Conservation (phyloP, 768 basidiomycete species). For the Tubosaeta brunneosetosa region DNA sequence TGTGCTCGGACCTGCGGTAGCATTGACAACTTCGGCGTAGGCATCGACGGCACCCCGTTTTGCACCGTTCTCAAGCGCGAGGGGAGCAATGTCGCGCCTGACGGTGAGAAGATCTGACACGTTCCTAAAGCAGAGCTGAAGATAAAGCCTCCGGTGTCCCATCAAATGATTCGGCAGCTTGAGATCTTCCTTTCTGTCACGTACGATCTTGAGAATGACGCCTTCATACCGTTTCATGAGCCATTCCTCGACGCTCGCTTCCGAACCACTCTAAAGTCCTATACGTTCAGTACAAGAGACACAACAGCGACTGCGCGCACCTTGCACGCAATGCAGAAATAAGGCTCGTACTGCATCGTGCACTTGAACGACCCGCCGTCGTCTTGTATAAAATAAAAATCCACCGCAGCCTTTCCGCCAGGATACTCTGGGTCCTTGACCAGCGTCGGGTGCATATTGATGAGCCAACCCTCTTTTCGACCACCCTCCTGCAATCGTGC, state of each 20-base stretch:
- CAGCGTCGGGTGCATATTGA: constrained; percentile 98
- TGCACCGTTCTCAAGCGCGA: constrained; percentile 85
- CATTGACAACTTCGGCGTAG: constrained; percentile 92
- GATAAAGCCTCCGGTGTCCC: constrained; percentile 86
- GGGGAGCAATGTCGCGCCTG: constrained; percentile 81
- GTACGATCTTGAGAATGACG: constrained; percentile 67
- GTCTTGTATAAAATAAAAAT: constrained; percentile 96
- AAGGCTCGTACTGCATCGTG: constrained; percentile 89
- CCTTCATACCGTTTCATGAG: constrained; percentile 91
- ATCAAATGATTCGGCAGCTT: constrained; percentile 94
- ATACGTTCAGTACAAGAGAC: constrained; percentile 3
- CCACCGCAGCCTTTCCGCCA: constrained; percentile 84
- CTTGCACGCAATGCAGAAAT: constrained; percentile 91
- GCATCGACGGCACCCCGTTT: constrained; percentile 95
- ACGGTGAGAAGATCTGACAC: constrained; percentile 88
- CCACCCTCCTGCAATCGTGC: constrained; percentile 72
- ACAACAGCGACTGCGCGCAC: constrained; percentile 34
- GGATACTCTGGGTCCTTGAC: constrained; percentile 83
- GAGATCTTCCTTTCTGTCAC: constrained; percentile 89
- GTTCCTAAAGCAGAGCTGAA: constrained; percentile 88
- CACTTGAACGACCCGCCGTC: constrained; percentile 96
- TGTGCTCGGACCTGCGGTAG: constrained; percentile 61
- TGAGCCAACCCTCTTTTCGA: constrained; percentile 83
- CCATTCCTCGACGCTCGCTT: constrained; percentile 93
- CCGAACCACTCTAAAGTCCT: constrained; percentile 63